Conservation (phyloP, 139 green algal genomes). For the Asterochloris erici region DNA sequence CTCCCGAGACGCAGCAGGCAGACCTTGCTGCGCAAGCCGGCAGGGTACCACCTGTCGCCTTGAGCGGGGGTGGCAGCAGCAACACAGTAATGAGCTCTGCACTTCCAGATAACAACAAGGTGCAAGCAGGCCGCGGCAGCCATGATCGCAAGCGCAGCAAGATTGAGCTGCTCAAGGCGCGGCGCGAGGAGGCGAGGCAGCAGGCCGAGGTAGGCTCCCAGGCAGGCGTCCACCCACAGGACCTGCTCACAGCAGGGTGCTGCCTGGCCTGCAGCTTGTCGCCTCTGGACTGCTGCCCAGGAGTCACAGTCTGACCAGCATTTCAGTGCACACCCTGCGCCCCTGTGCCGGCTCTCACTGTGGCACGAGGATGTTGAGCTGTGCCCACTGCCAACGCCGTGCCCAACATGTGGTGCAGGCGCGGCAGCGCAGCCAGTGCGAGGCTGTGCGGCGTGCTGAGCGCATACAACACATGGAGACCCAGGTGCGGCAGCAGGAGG, state of each 20-base stretch:
- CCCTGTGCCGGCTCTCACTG: too few relatives aligned
- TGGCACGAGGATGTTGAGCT: too few relatives aligned
- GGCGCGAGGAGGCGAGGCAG: slow-evolving; percentile 6
- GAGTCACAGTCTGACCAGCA: too few relatives aligned
- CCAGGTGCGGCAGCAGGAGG: neutral
- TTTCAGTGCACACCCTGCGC: too few relatives aligned
- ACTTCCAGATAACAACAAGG: too few relatives aligned
- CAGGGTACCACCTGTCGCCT: too few relatives aligned
- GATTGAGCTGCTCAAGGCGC: slow-evolving; percentile 11
- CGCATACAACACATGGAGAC: slow-evolving; percentile 9
- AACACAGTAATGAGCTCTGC: too few relatives aligned
- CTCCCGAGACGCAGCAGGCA: too few relatives aligned
- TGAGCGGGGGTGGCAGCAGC: too few relatives aligned
- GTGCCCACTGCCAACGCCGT: neutral
- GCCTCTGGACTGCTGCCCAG: too few relatives aligned
- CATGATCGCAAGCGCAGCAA: slow-evolving; percentile 13
- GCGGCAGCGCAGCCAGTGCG: neutral
- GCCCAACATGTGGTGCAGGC: neutral
- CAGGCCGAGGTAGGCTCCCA: slow-evolving; percentile 4
- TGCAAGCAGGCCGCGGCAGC: slow-evolving; percentile 4
- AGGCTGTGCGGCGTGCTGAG: slow-evolving; percentile 6
- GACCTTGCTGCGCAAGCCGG: too few relatives aligned
- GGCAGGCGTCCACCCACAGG: neutral
- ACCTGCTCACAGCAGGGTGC: neutral
- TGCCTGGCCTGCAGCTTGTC: neutral